Conservation (phyloP, 2,329 filamentous ascomycete species). For the Fusarium subtropicale region DNA sequence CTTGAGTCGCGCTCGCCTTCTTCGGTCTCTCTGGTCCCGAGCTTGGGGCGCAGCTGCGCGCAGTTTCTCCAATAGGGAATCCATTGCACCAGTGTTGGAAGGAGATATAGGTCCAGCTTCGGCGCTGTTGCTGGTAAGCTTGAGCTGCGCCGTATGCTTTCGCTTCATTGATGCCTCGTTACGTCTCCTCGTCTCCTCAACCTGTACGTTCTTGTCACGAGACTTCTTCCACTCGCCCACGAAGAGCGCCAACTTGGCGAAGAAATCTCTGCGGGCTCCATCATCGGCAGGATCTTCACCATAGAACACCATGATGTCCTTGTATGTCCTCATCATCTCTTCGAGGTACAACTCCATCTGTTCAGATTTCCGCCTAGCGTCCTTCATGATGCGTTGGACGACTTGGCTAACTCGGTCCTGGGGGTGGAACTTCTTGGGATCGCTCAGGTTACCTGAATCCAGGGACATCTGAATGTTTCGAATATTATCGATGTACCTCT, state of each 20-base stretch:
- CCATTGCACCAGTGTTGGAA: slow-evolving; percentile 89
- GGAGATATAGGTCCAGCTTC: slow-evolving; percentile 72
- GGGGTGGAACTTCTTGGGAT: slow-evolving; percentile 97
- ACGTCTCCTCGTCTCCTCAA: slow-evolving; percentile 84
- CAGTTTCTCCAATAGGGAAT: slow-evolving; percentile 92
- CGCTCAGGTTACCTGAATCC: slow-evolving; percentile 92
- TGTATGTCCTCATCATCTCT: slow-evolving; percentile 90
- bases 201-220: slow-evolving; percentile 85
- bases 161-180: slow-evolving; percentile 95
- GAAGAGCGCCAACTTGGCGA: slow-evolving; percentile 90
- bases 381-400: slow-evolving; percentile 95
- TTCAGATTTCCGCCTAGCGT: slow-evolving; percentile 93
- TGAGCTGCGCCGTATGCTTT: slow-evolving; percentile 77
- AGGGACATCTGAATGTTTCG: slow-evolving; percentile 92
- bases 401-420: slow-evolving; percentile 94
- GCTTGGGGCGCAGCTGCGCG: slow-evolving; percentile 92
- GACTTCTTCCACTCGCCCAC: slow-evolving; percentile 96
- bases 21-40: slow-evolving; percentile 87
- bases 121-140: slow-evolving; percentile 64
- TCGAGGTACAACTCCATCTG: slow-evolving; percentile 95
- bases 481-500: slow-evolving; percentile 93
- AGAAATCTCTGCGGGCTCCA: slow-evolving; percentile 94
- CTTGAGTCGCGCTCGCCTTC: slow-evolving; percentile 87
- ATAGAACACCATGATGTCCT: slow-evolving; percentile 96
- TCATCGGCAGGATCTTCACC: slow-evolving; percentile 94